Evolutionary conservation across 176 grass and related monocot species (phyloP), one percentile per base, ranked within the genome.

Genomic region (Oryza australiensis): DNA sequence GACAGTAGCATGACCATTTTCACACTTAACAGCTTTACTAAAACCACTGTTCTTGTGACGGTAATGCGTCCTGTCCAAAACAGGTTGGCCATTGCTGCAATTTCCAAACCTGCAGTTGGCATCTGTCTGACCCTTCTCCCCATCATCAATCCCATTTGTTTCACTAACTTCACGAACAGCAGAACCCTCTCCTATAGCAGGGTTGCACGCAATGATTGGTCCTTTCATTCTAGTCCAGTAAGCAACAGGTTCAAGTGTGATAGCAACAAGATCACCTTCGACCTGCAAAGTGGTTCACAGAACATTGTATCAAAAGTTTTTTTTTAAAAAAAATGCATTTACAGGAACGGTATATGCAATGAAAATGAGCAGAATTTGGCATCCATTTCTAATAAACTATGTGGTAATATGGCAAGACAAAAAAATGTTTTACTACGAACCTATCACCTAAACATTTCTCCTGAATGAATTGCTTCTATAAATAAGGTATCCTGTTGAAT

Each of bases 241-340:
- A 75, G 53, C 59, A 67, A 91, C 79, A 90, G 93, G 96, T 80
- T 95, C 92, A 68, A 98, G 12, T 20, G 73, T 83, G 34, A 98
- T 57, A 76, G 93, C 96, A 76, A 98, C 96, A 85, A 86, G 12
- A 92, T 99, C 96, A 80, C 96, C 96, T 92, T 99, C 96, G 60
- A 95, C 78, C 96, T 95, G 88, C 34, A 83, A 83, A 16, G 66
- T 60, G 69, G 68, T 42, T 64, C 66, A 73, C 27, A 85, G 48
- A 64, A 63, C 70, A 85, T 29, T 68, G 57, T 43, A 42, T 42
- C 72, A 57, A 62, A 59, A 81, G 74, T 75, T 32, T 32, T 32
- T 32, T 9, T 38, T 38, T 2, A 38, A 40, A 26, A 80, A 66
- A 10, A 1, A 12, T 30, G 22, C 48, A 60, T 45, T 49, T 71